A percentile compares a stretch with the other conserved stretches of the same genome.
Conservation (phyloP, 2,329 filamentous ascomycete species). For the Venturia oleaginea region DNA sequence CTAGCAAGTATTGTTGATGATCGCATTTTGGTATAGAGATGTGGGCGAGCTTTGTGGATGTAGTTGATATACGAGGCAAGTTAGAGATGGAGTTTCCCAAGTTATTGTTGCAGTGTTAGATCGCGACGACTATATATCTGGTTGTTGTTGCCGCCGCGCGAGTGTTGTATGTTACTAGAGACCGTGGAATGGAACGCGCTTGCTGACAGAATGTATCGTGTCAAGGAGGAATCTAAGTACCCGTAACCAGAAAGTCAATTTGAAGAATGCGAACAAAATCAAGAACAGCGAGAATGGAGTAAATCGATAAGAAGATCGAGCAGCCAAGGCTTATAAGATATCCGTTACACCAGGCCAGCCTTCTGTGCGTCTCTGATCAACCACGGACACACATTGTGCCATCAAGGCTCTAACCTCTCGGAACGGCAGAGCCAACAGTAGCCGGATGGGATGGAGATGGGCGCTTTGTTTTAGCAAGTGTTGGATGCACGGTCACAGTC, state of each 20-base stretch:
- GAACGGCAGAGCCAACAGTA: background rate
- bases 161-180: background rate
- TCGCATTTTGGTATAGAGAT: background rate
- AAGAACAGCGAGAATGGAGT: background rate
- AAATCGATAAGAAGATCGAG: background rate
- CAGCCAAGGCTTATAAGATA: background rate
- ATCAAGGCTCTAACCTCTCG: background rate
- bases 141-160: background rate
- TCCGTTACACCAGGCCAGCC: background rate
- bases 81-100: background rate
- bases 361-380: background rate
- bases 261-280: background rate
- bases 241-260: background rate
- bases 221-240: background rate
- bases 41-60: background rate
- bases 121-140: background rate
- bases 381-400: slow-evolving; percentile 2
- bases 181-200: background rate
- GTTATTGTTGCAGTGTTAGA: background rate
- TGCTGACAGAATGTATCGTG: background rate
- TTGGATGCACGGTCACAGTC: background rate
- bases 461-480: background rate
- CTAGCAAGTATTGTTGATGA: background rate
- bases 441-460: background rate
- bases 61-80: background rate